Evolutionary conservation across 768 basidiomycete species (phyloP).

Genomic region (Kwoniella botswanensis): DNA sequence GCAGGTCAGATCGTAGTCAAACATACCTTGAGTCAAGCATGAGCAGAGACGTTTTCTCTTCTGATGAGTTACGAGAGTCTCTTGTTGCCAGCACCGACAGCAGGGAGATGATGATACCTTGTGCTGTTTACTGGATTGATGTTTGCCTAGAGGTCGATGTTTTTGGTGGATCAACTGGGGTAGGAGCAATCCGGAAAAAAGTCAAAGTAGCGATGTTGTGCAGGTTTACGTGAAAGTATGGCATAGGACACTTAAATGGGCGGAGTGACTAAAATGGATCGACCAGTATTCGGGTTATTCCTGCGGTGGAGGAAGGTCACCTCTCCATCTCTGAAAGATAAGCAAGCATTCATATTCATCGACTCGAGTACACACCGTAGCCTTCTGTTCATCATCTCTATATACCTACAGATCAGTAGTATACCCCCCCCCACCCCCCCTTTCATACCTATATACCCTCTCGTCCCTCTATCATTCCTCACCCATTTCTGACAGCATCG

Average conservation of each 20-base stretch:
- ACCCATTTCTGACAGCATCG: too few species aligned
- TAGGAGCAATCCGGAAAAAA: constrained; percentile 29
- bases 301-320: not conserved
- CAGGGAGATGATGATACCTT: not conserved
- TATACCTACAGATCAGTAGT: not conserved
- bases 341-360: not conserved
- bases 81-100: too few species aligned
- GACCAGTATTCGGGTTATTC: not conserved
- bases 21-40: constrained; percentile 6
- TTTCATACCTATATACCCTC: too few species aligned
- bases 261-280: too few species aligned
- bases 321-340: not conserved
- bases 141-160: not conserved
- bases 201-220: not conserved
- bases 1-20: not conserved
- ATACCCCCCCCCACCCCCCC: too few species aligned
- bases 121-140: not conserved
- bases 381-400: not conserved
- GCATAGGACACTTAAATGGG: too few species aligned
- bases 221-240: not conserved
- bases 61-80: not conserved
- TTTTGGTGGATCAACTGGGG: not conserved
- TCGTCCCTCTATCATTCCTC: too few species aligned
- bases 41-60: not conserved
- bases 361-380: not conserved